Evolutionary conservation across 2,329 filamentous ascomycete genomes (phyloP).

Genomic region (Metarhizium brunneum): DNA sequence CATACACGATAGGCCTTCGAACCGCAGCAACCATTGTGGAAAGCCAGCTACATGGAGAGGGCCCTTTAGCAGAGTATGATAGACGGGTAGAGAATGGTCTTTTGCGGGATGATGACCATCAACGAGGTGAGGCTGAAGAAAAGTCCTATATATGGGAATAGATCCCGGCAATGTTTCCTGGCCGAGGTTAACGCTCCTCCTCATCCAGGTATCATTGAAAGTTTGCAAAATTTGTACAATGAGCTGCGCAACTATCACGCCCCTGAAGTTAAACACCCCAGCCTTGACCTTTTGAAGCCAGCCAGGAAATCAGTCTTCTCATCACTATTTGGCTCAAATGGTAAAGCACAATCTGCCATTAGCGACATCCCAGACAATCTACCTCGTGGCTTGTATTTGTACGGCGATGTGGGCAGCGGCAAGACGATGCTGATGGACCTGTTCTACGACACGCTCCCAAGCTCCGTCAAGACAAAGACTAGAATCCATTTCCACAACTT

Average conservation of each 20-base stretch:
- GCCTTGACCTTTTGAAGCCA: slow-evolving; percentile 57
- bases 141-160: neutral
- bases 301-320: slow-evolving; percentile 45
- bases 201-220: slow-evolving; percentile 68
- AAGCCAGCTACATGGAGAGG: slow-evolving; percentile 30
- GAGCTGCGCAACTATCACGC: slow-evolving; percentile 67
- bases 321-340: slow-evolving; percentile 49
- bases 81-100: slow-evolving; percentile 63
- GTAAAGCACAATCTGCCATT: slow-evolving; percentile 27
- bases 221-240: slow-evolving; percentile 80
- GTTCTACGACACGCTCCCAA: slow-evolving; percentile 86
- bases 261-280: slow-evolving; percentile 67
- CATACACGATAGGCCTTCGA: slow-evolving; percentile 7
- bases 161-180: neutral
- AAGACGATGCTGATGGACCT: slow-evolving; percentile 99
- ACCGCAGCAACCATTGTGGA: slow-evolving; percentile 20
- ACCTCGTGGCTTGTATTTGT: slow-evolving; percentile 87
- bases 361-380: slow-evolving; percentile 59
- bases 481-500: slow-evolving; percentile 99
- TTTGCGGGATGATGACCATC: slow-evolving; percentile 81
- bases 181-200: neutral
- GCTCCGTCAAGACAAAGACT: slow-evolving; percentile 71
- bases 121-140: slow-evolving; percentile 52
- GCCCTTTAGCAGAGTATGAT: slow-evolving; percentile 85
- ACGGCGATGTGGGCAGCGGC: slow-evolving; percentile 90